Conservation (phyloP, 176 grass and related monocot species). For the Oryza longistaminata region DNA sequence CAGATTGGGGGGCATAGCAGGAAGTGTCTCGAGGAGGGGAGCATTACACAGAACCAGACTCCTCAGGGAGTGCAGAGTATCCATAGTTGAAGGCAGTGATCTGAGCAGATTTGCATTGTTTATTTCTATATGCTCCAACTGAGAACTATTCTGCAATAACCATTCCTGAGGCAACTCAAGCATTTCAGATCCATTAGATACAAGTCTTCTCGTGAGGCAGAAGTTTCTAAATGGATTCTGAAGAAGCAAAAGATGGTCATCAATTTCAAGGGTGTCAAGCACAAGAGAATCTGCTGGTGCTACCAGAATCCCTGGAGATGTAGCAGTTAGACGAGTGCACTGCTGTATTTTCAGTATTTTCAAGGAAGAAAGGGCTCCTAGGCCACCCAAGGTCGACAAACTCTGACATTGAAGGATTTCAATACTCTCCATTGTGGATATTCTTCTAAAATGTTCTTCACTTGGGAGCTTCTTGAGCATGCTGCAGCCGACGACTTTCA, state of each 20-base stretch:
- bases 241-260: neutral
- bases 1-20: neutral
- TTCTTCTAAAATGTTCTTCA: constrained; percentile 23
- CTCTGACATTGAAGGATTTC: constrained; percentile 9
- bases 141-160: neutral
- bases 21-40: neutral
- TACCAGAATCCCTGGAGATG: neutral
- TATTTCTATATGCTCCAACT: constrained; percentile 22
- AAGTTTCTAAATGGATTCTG: neutral
- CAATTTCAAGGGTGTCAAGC: neutral
- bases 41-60: neutral
- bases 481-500: constrained; percentile 23
- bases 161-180: neutral
- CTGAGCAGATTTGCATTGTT: neutral
- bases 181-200: neutral
- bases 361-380: constrained; percentile 31
- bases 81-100: neutral
- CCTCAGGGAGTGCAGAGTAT: neutral
- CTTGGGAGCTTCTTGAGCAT: constrained; percentile 12
- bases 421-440: constrained; percentile 10
- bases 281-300: neutral
- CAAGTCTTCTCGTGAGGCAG: neutral
- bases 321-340: constrained; percentile 4
- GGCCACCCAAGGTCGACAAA: constrained; percentile 33
- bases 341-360: constrained; percentile 24